Percentiles rank a stretch among this genome's conserved stretches.
Conservation (phyloP, 1,284 basidiomycete genomes). For the Fistulinella cinereoalba region DNA sequence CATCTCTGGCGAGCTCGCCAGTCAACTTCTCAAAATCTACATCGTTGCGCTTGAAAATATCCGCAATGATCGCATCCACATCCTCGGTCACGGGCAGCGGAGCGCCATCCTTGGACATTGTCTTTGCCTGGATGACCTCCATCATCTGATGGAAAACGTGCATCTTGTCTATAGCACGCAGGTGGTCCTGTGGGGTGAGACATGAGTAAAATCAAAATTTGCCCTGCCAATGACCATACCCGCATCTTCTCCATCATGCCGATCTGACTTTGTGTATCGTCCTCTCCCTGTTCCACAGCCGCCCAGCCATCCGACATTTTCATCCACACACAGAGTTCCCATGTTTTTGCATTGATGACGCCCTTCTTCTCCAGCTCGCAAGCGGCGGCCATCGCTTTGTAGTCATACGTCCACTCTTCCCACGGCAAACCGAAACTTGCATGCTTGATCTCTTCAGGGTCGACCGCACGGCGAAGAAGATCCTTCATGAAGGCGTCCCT, state of each 20-base stretch:
- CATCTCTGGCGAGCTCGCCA: slow-evolving; percentile 19
- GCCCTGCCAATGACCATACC: slow-evolving; percentile 11
- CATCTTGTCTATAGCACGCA: slow-evolving; percentile 29
- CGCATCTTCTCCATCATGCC: slow-evolving; percentile 33
- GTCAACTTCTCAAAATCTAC: slow-evolving; percentile 31
- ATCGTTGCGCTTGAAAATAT: slow-evolving; percentile 32
- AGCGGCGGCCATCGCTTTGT: slow-evolving; percentile 29
- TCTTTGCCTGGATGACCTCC: slow-evolving; percentile 34
- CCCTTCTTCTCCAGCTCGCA: slow-evolving; percentile 20
- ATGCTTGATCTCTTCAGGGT: slow-evolving; percentile 31
- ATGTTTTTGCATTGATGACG: slow-evolving; percentile 19
- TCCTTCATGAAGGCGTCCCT: slow-evolving; percentile 26
- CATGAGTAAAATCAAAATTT: neutral
- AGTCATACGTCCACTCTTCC: slow-evolving; percentile 35
- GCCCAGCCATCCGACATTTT: slow-evolving; percentile 27
- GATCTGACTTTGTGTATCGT: slow-evolving; percentile 16
- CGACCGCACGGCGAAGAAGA: slow-evolving; percentile 27
- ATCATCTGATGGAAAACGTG: slow-evolving; percentile 34
- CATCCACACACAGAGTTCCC: slow-evolving; percentile 36
- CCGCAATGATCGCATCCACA: slow-evolving; percentile 32
- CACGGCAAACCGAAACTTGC: slow-evolving; percentile 28
- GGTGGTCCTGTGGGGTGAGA: slow-evolving; percentile 17
- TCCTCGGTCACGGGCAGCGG: slow-evolving; percentile 27
- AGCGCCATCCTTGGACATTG: slow-evolving; percentile 24
- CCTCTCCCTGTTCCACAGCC: slow-evolving; percentile 29